Evolutionary conservation across 495 filamentous ascomycete genomes (phyloP).

Genomic region (Penicillium diatomitis): DNA sequence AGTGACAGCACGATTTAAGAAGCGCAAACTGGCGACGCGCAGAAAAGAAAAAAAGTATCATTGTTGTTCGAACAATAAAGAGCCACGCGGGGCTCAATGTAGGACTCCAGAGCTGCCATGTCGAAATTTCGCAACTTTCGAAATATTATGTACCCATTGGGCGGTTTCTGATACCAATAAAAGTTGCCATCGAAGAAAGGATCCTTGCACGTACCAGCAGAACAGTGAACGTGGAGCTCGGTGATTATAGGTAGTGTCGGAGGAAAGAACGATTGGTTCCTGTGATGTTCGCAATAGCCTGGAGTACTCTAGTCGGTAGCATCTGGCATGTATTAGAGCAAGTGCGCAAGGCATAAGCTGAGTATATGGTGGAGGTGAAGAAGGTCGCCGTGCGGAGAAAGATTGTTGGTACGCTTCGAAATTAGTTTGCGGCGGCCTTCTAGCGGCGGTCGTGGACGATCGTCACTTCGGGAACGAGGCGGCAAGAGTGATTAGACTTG

Average conservation of each 20-base stretch:
- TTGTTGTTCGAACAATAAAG: neutral
- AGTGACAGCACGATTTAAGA: too few species aligned
- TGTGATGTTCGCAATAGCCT: too few species aligned
- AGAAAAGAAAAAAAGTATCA: neutral
- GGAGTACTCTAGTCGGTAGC: too few species aligned
- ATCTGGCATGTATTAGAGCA: too few species aligned
- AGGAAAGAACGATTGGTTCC: too few species aligned
- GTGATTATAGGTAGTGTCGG: too few species aligned
- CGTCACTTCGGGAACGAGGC: slow-evolving; percentile 5
- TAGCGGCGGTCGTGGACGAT: slow-evolving; percentile 9
- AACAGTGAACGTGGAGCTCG: neutral
- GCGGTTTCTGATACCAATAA: neutral
- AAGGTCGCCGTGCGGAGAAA: slow-evolving; percentile 1
- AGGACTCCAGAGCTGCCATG: neutral
- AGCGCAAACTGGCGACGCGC: too few species aligned
- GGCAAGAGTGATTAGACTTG: slow-evolving; percentile 3
- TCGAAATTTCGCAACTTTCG: too few species aligned
- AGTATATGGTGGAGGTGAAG: neutral
- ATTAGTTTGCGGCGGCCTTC: neutral
- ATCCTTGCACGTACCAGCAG: slow-evolving; percentile 9
- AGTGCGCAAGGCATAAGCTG: too few species aligned
- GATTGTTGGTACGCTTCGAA: neutral
- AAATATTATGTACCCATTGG: too few species aligned
- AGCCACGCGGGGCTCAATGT: too few species aligned
- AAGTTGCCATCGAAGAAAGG: slow-evolving; percentile 1